Conservation (phyloP, 2,329 filamentous ascomycete species). For the Aspergillus chevalieri region DNA sequence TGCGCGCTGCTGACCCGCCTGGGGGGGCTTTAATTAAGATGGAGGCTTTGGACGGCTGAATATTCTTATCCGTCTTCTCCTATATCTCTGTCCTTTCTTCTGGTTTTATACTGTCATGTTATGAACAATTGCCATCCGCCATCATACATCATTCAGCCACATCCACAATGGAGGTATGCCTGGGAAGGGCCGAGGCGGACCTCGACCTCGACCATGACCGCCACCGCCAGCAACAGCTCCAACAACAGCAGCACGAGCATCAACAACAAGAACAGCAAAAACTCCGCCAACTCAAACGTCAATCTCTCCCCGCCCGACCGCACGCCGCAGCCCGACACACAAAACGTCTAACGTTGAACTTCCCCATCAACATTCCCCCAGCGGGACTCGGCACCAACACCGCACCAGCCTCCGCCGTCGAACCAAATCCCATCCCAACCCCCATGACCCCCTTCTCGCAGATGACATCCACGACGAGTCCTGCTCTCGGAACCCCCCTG, state of each 20-base stretch:
- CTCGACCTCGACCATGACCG: constrained; percentile 17
- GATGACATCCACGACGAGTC: constrained; percentile 27
- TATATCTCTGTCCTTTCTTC: constrained; percentile 4
- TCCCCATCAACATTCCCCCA: constrained; percentile 38
- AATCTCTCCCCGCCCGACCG: constrained; percentile 29
- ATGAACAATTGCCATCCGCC: background rate
- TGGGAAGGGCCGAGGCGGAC: constrained; percentile 23
- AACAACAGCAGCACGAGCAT: background rate
- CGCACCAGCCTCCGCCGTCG: constrained; percentile 21
- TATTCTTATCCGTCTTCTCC: constrained; percentile 2
- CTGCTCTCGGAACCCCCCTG: constrained; percentile 21
- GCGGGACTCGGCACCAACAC: constrained; percentile 18
- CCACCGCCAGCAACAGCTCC: constrained; percentile 7
- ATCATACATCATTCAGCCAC: background rate
- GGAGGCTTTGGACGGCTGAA: background rate
- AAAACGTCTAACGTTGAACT: constrained; percentile 43
- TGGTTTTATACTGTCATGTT: background rate
- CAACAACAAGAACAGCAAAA: background rate
- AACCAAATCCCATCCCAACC: constrained; percentile 23
- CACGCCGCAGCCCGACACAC: constrained; percentile 34
- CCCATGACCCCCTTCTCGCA: constrained; percentile 29
- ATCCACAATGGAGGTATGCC: constrained; percentile 25
- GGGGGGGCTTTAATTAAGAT: background rate
- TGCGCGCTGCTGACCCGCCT: constrained; percentile 8
- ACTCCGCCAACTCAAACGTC: constrained; percentile 23